Base-by-base conservation (phyloP, 139 green algal species). In the Tetradesmus lagerheimii region DNA sequence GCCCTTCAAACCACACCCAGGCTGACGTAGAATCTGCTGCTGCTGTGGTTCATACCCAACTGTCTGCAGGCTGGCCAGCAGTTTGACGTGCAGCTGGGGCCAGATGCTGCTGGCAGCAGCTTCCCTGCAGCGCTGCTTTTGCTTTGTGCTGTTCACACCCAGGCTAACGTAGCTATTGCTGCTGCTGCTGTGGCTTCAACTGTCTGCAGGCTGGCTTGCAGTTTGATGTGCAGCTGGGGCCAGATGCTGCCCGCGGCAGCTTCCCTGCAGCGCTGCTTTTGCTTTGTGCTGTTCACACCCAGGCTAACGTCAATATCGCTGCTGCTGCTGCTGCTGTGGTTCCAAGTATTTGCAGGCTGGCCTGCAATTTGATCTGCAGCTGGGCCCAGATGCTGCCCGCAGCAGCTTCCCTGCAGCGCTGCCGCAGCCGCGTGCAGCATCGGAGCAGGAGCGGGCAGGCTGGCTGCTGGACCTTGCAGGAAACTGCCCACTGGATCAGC, bases 391-490 rank as follows among this genome's bases (percentile, higher is more conserved):
- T 37, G 34, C 29, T 74, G 84, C 27, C 6, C 5, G 25, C 23
- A 67, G 84, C 64, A 39, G 27, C 62, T 71, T 53, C 41, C 18
- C 83, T 34, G 83, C 64, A 37, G 14, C 14, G 47, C 50, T 87
- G 38, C 66, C 41, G n/a, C 66, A 27, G 57, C 62, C 78, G 39
- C 31, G 18, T 39, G n/a, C 37, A 47, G 39, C 39, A 23, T 84
- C 78, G 29, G 78, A 87, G 5, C 84, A 80, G 41, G 84, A 89
- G 38, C 14, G 5, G 4, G 29, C 45, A 34, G 45, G 39, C 2
- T 89, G 84, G 84, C 84, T 89, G 84, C 39, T 71, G 15, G 84
- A 89, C 66, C 29, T 89, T 11, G 84, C 84, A 23, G 66, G 84
- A 31, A 25, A 9, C 47, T 87, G n/a, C 83, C 37, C 83, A 18